Percentiles rank a stretch among this genome's conserved stretches.
Conservation (phyloP, 2,329 filamentous ascomycete species). For the Cordyceps militaris region DNA sequence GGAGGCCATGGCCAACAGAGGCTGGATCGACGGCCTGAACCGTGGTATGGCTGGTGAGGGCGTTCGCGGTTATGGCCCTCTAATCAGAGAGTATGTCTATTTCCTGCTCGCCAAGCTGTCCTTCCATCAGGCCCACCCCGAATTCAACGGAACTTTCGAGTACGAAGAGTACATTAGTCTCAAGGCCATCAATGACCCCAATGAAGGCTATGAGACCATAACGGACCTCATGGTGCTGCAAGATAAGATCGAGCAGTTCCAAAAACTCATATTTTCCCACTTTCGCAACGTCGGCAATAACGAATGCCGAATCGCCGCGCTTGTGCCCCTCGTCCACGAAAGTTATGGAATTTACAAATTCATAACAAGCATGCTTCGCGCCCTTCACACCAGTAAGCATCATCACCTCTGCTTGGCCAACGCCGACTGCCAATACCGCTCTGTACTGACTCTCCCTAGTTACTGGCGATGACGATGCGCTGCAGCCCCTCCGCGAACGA, state of each 20-base stretch:
- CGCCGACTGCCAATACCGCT: background rate
- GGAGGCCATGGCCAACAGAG: constrained; percentile 81
- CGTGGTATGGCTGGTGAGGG: constrained; percentile 78
- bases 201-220: constrained; percentile 96
- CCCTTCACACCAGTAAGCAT: constrained; percentile 86
- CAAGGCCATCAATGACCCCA: constrained; percentile 97
- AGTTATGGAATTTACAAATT: constrained; percentile 99
- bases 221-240: constrained; percentile 93
- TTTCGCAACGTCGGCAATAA: constrained; percentile 90
- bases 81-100: constrained; percentile 96
- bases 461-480: constrained; percentile 77
- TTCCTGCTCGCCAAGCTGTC: constrained; percentile 89
- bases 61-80: constrained; percentile 78
- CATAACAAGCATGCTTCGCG: constrained; percentile 96
- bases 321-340: constrained; percentile 91
- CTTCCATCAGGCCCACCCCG: constrained; percentile 95
- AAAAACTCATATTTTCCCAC: constrained; percentile 96
- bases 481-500: constrained; percentile 77
- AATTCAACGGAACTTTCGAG: constrained; percentile 98
- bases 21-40: constrained; percentile 89
- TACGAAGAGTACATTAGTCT: constrained; percentile 98
- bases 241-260: constrained; percentile 97
- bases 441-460: constrained; percentile 1
- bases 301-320: constrained; percentile 88
- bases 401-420: background rate